phyloP scores from a whole-genome alignment of 768 basidiomycete genomes.

The Auricularia cornea region DNA sequence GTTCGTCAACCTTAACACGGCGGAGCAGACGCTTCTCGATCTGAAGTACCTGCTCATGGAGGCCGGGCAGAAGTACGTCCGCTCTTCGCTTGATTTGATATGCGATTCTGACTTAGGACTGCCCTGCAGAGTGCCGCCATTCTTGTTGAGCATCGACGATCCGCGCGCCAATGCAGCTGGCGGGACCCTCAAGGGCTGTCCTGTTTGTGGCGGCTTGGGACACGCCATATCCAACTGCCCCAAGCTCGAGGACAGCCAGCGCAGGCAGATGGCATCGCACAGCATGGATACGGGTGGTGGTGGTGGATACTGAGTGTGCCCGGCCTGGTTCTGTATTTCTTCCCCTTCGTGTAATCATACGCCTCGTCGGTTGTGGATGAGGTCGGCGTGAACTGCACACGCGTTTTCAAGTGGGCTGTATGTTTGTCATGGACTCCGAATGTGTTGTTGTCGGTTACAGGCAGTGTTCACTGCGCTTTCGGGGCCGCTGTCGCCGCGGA shows the following conservation, averaged over 20 bases:
- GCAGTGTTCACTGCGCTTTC: too few species aligned
- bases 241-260: slow-evolving; percentile 88
- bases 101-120: too few species aligned
- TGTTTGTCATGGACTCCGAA: too few species aligned
- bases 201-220: slow-evolving; percentile 95
- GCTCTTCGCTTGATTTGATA: too few species aligned
- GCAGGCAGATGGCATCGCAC: slow-evolving; percentile 85
- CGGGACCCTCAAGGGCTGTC: slow-evolving; percentile 76
- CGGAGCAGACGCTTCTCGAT: slow-evolving; percentile 93
- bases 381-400: too few species aligned
- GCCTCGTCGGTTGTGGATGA: too few species aligned
- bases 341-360: too few species aligned
- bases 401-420: too few species aligned
- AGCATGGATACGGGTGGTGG: slow-evolving; percentile 57
- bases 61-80: slow-evolving; percentile 94
- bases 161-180: slow-evolving; percentile 67
- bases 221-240: slow-evolving; percentile 94
- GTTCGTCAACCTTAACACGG: slow-evolving; percentile 96
- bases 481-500: too few species aligned
- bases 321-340: background rate
- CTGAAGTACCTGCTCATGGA: slow-evolving; percentile 95
- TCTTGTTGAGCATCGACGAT: slow-evolving; percentile 84
- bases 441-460: too few species aligned
- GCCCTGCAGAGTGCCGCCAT: slow-evolving; percentile 75
- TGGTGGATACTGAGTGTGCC: slow-evolving; percentile 38